Evolutionary conservation across 2,329 filamentous ascomycete genomes (phyloP).

Genomic region (Alternaria gansuensis): DNA sequence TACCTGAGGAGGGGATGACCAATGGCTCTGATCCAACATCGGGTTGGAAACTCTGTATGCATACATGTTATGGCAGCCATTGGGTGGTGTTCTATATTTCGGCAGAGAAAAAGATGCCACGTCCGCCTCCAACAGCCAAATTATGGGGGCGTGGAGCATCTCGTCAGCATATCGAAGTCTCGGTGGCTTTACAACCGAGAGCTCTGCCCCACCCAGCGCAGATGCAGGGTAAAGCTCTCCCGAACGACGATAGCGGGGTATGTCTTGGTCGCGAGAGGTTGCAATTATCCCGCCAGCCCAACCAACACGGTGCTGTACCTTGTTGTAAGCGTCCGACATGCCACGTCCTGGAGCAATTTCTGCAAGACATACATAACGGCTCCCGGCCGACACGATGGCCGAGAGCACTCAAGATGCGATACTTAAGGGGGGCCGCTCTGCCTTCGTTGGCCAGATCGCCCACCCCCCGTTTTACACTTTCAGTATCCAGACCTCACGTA

Average conservation of each 20-base stretch:
- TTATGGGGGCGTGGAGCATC: conserved; percentile 1
- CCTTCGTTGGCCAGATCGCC: conserved; percentile 9
- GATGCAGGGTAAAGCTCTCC: background rate
- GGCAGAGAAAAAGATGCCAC: background rate
- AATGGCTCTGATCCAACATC: too few relatives aligned
- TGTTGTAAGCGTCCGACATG: conserved; percentile 23
- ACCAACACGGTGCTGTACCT: conserved; percentile 30
- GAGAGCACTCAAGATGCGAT: conserved; percentile 14
- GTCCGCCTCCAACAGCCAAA: background rate
- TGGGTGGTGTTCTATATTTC: background rate
- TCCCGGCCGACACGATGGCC: conserved; percentile 10
- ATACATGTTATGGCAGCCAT: background rate
- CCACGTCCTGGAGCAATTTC: conserved; percentile 29
- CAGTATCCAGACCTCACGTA: conserved; percentile 8
- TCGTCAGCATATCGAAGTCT: background rate
- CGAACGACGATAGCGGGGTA: conserved; percentile 37
- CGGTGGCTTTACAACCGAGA: conserved; percentile 8
- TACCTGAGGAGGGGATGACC: too few relatives aligned
- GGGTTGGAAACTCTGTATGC: background rate
- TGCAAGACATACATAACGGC: conserved; percentile 15
- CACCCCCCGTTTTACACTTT: conserved; percentile 3
- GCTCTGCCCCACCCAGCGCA: conserved; percentile 5
- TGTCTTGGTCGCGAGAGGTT: conserved; percentile 29
- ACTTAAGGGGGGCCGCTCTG: conserved; percentile 27
- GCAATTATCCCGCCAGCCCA: conserved; percentile 37